Conservation (phyloP, 768 basidiomycete species). For the Mycena galopus region DNA sequence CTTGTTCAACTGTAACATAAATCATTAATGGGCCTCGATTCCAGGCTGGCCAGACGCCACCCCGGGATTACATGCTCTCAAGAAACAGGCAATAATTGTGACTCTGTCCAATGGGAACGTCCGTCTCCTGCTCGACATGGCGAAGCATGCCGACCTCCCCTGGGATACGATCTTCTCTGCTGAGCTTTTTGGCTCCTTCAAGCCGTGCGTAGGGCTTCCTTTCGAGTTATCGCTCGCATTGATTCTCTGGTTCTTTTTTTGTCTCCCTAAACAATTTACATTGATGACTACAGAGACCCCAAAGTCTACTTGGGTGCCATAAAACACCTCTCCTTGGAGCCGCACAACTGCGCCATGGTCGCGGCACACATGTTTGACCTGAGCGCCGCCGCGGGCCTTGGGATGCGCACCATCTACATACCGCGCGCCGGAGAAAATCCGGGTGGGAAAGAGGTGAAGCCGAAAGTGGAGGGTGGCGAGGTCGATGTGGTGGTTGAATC, state of each 20-base stretch:
- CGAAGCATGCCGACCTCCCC: constrained; percentile 70
- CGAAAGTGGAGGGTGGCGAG: constrained; percentile 67
- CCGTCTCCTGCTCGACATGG: constrained; percentile 72
- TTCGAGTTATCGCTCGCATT: too few species aligned
- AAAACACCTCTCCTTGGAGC: constrained; percentile 62
- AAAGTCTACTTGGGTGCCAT: constrained; percentile 64
- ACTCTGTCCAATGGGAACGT: constrained; percentile 77
- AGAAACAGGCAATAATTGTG: constrained; percentile 63
- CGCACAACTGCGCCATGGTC: constrained; percentile 71
- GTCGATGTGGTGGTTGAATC: constrained; percentile 69
- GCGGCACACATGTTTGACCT: constrained; percentile 74
- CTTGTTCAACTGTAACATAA: not conserved
- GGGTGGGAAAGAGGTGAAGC: constrained; percentile 46
- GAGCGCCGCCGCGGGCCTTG: constrained; percentile 62
- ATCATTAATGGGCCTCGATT: too few species aligned
- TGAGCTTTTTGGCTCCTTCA: constrained; percentile 72
- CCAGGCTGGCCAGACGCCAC: constrained; percentile 71
- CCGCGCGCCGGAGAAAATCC: constrained; percentile 63
- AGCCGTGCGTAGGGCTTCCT: constrained; percentile 79
- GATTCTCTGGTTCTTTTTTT: too few species aligned
- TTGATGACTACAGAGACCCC: constrained; percentile 55
- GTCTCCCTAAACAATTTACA: not conserved
- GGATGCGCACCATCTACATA: constrained; percentile 73
- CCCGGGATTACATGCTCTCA: constrained; percentile 63
- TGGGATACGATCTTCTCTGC: constrained; percentile 76